Evolutionary conservation across 1,284 basidiomycete genomes (phyloP), one percentile per base, ranked within the genome.

Genomic region (Testicularia cyperi): DNA sequence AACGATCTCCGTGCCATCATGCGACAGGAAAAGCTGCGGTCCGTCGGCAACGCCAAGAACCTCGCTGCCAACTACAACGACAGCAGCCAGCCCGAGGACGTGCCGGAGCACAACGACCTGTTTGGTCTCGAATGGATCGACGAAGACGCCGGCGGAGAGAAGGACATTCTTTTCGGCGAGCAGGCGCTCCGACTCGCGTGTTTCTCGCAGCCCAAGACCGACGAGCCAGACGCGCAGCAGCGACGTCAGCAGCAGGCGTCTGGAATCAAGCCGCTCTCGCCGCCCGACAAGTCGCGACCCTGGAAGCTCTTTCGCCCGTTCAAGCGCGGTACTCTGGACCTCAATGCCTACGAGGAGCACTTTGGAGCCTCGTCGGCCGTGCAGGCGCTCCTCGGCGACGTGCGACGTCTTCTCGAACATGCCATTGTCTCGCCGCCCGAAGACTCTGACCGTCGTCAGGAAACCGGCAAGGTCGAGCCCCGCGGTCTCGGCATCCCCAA

Each of bases 301-400:
- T 76, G 74, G 74, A 45, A 47, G 20, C 71, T 76, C 29, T 75
- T 72, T 56, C 61, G 57, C 10, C 74, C 74, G 2, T 70, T 73
- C 49, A 41, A 47, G 44, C 51, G 66, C 3, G 72, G 68, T 27
- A 53, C 65, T 14, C 46, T 76, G 29, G 58, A 76, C 28, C 44
- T 68, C n/a, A 64, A 63, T 35, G 42, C 38, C 18, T 76, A 76
- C 56, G 43, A 57, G 20, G 53, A 51, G 22, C 52, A 53, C 40
- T 76, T 74, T 36, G 72, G 72, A 8, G 21, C 54, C 12, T 60
- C 60, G 13, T 46, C 68, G 6, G 69, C 65, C 5, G 44, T 65
- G 5, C 65, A 57, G 20, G 66, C 65, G 2, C 45, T 75, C 19
- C 56, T 75, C 14, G 64, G 56, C 31, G 74, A 76, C 38, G 40